Percentiles rank a stretch among this genome's conserved stretches.
Evolutionary conservation across 129 eudicot genomes (phyloP).

Genomic region (Flaveria bidentis): DNA sequence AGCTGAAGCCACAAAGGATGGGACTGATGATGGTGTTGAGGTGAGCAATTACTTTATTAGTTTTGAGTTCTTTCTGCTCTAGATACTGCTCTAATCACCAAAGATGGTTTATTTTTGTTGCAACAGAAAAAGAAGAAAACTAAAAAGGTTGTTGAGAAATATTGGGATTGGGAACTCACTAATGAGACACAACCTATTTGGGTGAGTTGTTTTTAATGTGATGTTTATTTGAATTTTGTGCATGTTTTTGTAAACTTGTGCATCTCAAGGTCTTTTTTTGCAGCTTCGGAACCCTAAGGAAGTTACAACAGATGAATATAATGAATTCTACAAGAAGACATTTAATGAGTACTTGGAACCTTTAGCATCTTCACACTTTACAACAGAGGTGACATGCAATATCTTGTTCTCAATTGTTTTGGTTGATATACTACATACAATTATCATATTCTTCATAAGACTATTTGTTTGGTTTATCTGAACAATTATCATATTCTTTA

Average conservation of each 20-base stretch:
- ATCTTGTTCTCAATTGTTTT: background rate
- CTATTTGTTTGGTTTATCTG: background rate
- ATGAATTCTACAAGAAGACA: conserved; percentile 86
- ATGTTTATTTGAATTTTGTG: background rate
- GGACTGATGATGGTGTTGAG: conserved; percentile 53
- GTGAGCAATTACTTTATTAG: conserved; percentile 22
- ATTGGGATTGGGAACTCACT: conserved; percentile 98
- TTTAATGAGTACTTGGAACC: conserved; percentile 89
- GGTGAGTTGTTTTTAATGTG: conserved; percentile 47
- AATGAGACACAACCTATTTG: conserved; percentile 98
- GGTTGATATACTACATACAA: background rate
- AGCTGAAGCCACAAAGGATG: conserved; percentile 72
- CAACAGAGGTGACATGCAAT: conserved; percentile 73
- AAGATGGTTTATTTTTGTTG: conserved; percentile 3
- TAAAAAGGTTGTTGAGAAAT: conserved; percentile 86
- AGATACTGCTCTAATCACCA: background rate
- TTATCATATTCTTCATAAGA: background rate
- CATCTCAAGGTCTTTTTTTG: conserved; percentile 23
- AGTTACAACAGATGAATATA: conserved; percentile 79
- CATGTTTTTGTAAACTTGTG: conserved; percentile 1
- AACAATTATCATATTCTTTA: background rate
- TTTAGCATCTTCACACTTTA: conserved; percentile 93
- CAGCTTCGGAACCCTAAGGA: conserved; percentile 96
- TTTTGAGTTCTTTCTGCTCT: conserved; percentile 6
- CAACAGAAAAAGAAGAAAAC: conserved; percentile 93